Percentiles rank a stretch among this genome's conserved stretches.
Evolutionary conservation across 2,329 filamentous ascomycete genomes (phyloP).

Genomic region (Truncatella angustata): DNA sequence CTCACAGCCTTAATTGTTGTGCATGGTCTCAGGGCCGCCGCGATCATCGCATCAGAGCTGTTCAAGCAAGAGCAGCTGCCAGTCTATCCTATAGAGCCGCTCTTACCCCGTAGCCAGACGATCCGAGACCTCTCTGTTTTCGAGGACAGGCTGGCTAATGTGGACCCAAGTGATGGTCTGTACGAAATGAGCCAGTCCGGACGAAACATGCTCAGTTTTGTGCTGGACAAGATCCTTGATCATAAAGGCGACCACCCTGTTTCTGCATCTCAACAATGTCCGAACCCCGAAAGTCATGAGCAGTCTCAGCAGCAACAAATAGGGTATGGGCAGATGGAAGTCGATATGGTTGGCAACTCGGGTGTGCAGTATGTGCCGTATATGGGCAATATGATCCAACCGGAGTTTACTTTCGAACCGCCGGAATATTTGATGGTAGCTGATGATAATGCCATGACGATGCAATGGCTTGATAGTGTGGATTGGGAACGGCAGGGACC

Average conservation of each 20-base stretch:
- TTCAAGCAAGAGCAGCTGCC: constrained; percentile 33
- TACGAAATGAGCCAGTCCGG: constrained; percentile 32
- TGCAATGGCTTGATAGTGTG: constrained; percentile 33
- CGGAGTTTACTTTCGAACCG: constrained; percentile 24
- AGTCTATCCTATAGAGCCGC: constrained; percentile 30
- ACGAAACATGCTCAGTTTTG: constrained; percentile 31
- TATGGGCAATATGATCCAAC: constrained; percentile 17
- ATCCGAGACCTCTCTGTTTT: constrained; percentile 35
- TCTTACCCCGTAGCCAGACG: constrained; percentile 32
- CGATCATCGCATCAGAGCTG: constrained; percentile 33
- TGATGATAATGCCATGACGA: constrained; percentile 28
- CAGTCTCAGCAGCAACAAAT: not conserved
- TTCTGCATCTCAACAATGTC: constrained; percentile 12
- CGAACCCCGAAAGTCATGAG: constrained; percentile 7
- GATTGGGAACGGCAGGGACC: constrained; percentile 27
- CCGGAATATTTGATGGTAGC: constrained; percentile 28
- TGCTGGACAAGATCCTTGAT: constrained; percentile 33
- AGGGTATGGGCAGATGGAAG: constrained; percentile 13
- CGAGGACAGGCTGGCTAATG: constrained; percentile 28
- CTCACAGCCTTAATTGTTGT: constrained; percentile 28
- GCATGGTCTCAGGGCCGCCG: constrained; percentile 31
- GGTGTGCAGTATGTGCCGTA: constrained; percentile 19
- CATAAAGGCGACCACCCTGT: constrained; percentile 15
- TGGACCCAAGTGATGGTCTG: constrained; percentile 28
- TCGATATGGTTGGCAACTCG: constrained; percentile 13